phyloP scores from a whole-genome alignment of 257 asterid genomes.

The Gentiana straminea region DNA sequence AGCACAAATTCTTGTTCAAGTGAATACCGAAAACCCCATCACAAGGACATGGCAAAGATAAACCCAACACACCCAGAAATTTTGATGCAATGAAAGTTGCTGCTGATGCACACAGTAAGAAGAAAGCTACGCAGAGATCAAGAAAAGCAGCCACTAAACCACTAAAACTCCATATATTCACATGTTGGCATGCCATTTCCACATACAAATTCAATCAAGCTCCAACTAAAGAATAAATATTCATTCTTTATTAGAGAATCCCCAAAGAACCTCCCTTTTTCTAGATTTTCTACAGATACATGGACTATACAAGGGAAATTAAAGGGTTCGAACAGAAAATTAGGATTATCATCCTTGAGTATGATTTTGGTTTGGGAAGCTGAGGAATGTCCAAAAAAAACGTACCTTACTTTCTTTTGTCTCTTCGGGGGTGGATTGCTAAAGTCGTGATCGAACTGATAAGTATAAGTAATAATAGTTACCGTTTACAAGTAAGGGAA shows the following conservation, averaged over 20 bases:
- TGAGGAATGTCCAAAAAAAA: too few species aligned
- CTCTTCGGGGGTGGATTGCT: too few species aligned
- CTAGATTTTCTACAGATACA: too few species aligned
- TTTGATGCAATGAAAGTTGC: conserved; percentile 47
- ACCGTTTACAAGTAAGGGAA: too few species aligned
- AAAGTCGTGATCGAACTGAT: too few species aligned
- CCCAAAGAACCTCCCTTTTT: background rate
- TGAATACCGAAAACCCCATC: conserved; percentile 32
- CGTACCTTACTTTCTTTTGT: too few species aligned
- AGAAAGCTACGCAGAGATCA: conserved; percentile 71
- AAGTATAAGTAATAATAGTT: too few species aligned
- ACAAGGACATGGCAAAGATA: conserved; percentile 75
- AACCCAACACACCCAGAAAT: conserved; percentile 58
- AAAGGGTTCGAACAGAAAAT: too few species aligned
- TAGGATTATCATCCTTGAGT: too few species aligned
- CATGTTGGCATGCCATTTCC: conserved; percentile 58
- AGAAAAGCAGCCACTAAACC: conserved; percentile 71
- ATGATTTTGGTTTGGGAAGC: too few species aligned
- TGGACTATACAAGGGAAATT: too few species aligned
- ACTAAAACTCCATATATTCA: conserved; percentile 55
- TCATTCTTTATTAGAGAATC: conserved; percentile 8
- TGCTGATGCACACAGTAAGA: conserved; percentile 64
- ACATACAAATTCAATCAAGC: conserved; percentile 11
- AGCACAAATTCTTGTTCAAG: conserved; percentile 29
- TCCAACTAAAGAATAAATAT: conserved; percentile 20